These are phyloP conservation scores for Globisporangium cystogenes DNA, from an alignment of 352 stramenopile genomes.

Conservation along the genomic window DNA sequence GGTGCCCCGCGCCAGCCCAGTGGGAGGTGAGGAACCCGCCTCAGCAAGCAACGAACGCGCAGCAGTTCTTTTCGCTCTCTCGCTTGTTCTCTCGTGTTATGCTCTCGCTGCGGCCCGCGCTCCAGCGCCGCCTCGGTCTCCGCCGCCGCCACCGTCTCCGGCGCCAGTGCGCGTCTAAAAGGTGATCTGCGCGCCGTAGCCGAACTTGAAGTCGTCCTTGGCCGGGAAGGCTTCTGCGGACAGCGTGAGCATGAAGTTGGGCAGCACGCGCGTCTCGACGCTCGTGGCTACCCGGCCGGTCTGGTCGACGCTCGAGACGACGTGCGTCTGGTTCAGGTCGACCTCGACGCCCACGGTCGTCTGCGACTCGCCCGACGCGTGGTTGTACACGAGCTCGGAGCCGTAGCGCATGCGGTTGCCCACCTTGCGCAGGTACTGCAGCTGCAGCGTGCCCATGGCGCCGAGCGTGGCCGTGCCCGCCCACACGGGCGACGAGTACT, in stretches of 20 bases:
- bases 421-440: conserved; percentile 86
- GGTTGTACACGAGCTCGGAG: conserved; percentile 85
- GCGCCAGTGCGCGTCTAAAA: conserved; percentile 38
- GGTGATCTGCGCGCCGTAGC: conserved; percentile 86
- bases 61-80: neutral
- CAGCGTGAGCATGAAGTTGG: conserved; percentile 82
- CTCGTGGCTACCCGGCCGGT: conserved; percentile 78
- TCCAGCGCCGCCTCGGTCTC: conserved; percentile 3
- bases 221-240: conserved; percentile 80
- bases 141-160: conserved; percentile 13
- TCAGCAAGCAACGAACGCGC: neutral
- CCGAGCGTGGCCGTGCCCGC: conserved; percentile 66
- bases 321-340: conserved; percentile 76
- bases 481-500: conserved; percentile 72
- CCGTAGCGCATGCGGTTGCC: conserved; percentile 76
- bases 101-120: neutral
- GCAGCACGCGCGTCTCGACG: conserved; percentile 80
- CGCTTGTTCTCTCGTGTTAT: neutral
- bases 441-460: conserved; percentile 76
- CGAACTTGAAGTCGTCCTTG: conserved; percentile 90
- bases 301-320: conserved; percentile 81
- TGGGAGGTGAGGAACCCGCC: too few relatives aligned
- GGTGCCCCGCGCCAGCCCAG: too few relatives aligned
- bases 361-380: conserved; percentile 75
- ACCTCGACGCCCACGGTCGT: conserved; percentile 81